Percentiles rank a stretch among this genome's conserved stretches.
These are phyloP conservation scores for Metarhizium rileyi DNA, from an alignment of 2,329 filamentous ascomycete genomes.

Conservation along the genomic window DNA sequence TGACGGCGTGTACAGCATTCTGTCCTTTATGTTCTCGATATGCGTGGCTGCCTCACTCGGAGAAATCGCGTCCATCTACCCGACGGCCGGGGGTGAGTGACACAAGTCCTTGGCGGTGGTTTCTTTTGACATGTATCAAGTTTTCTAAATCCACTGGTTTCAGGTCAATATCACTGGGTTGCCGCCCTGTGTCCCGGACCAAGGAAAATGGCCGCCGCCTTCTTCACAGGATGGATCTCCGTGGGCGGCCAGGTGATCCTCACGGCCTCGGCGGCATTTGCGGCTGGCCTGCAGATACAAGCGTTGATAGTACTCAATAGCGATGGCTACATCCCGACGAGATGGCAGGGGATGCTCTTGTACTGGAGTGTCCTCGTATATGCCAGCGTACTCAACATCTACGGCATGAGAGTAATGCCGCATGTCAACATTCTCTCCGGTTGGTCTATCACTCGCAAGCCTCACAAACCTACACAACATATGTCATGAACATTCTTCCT, in stretches of 20 bases:
- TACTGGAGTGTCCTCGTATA: slow-evolving; percentile 34
- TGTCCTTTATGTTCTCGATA: slow-evolving; percentile 30
- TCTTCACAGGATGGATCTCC: slow-evolving; percentile 31
- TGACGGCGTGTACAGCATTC: slow-evolving; percentile 22
- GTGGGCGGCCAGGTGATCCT: slow-evolving; percentile 35
- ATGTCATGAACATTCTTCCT: slow-evolving; percentile 1
- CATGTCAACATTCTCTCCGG: slow-evolving; percentile 21
- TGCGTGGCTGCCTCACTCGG: slow-evolving; percentile 29
- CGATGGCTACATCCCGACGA: slow-evolving; percentile 26
- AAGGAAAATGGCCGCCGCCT: slow-evolving; percentile 7
- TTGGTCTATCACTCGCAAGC: slow-evolving; percentile 1
- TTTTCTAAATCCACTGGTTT: neutral
- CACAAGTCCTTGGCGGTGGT: neutral
- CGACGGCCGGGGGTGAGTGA: slow-evolving; percentile 20
- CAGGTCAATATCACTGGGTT: slow-evolving; percentile 37
- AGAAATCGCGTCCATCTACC: slow-evolving; percentile 29
- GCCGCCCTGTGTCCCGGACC: slow-evolving; percentile 20
- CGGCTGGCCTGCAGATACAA: slow-evolving; percentile 33
- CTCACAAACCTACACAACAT: neutral
- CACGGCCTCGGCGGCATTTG: slow-evolving; percentile 37
- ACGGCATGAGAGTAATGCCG: slow-evolving; percentile 27
- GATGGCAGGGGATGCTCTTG: slow-evolving; percentile 37
- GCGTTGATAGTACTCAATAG: slow-evolving; percentile 33
- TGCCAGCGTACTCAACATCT: slow-evolving; percentile 30
- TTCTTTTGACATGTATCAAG: neutral